Base-by-base conservation (phyloP, 2,329 filamentous ascomycete genomes). In the Aspergillus ibericus region DNA sequence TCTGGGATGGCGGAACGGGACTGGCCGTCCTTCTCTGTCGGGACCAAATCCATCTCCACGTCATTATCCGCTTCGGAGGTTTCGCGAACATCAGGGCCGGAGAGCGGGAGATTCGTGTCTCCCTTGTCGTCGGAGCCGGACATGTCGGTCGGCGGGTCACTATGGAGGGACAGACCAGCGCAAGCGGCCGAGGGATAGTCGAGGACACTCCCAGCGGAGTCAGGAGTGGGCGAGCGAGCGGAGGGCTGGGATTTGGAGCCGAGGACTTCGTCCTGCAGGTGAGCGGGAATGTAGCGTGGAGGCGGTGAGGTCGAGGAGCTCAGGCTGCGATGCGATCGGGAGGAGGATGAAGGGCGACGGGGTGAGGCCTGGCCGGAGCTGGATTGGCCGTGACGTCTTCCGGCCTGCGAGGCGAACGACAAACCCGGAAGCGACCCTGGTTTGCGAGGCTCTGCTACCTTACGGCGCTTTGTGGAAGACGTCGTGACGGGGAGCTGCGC, bases 231-330 rank as follows among this genome's bases (percentile, higher is more conserved):
- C 40, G 69, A 75, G 53, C 72, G 72, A 60, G 73, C 75, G 61
- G 69, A 65, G 44, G 71, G 62, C 67, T 68, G 77, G 40, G 64
- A 67, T 61, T 63, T 62, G 47, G 68, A 62, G 58, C 69, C 72
- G 36, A 74, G 69, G 55, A 82, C 77, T 70, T 83, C 81, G 71
- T 80, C 78, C 69, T 83, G 82, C 57, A 85, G 74, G 71, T 85
- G 83, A 55, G 82, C 80, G 60, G 83, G 83, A 56, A 85, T 77
- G 70, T 81, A 83, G 59, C 81, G 78, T 44, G 78, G 70, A 51
- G 72, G 69, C 56, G 67, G 66, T 32, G 74, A 72, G 38, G 63
- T 59, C 48, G 73, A 72, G 42, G 69, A 67, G 58, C 64, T 67
- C 54, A 63, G 64, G 57, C 64, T 68, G 59, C 66, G 68, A 53